Conservation (phyloP, 116 monocot genomes). For the Trichopus zeylanicus region DNA sequence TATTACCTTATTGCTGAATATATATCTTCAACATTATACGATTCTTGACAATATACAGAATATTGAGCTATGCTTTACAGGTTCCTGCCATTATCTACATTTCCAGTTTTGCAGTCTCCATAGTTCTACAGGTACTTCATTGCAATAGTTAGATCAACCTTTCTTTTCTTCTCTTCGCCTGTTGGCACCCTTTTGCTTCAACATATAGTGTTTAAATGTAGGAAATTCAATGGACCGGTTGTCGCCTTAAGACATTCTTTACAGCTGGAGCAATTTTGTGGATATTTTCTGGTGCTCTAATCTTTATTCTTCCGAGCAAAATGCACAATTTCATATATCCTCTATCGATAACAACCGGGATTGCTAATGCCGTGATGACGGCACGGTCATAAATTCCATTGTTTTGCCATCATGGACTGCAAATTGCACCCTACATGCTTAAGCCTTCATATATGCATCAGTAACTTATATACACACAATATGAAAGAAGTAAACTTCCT, state of each 20-base stretch:
- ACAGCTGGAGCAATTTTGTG: slow-evolving; percentile 76
- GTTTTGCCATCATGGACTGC: too few relatives aligned
- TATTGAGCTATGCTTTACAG: slow-evolving; percentile 22
- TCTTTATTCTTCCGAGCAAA: slow-evolving; percentile 75
- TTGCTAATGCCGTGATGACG: slow-evolving; percentile 90
- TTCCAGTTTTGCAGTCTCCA: slow-evolving; percentile 71
- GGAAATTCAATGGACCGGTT: slow-evolving; percentile 85
- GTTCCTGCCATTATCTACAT: slow-evolving; percentile 87
- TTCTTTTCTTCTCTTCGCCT: not conserved
- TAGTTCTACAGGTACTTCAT: slow-evolving; percentile 86
- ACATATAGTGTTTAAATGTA: slow-evolving; percentile 8
- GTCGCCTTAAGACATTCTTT: slow-evolving; percentile 63
- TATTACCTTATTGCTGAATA: not conserved
- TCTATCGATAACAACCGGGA: slow-evolving; percentile 66
- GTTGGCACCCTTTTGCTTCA: not conserved
- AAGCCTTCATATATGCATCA: too few relatives aligned
- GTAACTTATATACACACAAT: too few relatives aligned
- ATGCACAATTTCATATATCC: slow-evolving; percentile 64
- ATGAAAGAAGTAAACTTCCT: too few relatives aligned
- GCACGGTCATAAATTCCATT: slow-evolving; percentile 23
- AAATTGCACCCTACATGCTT: too few relatives aligned
- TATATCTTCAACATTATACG: too few relatives aligned
- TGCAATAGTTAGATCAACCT: slow-evolving; percentile 11
- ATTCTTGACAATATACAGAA: not conserved
- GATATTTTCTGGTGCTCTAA: slow-evolving; percentile 82